Evolutionary conservation across 139 green algal genomes (phyloP).

Genomic region (Chlorella sp.): DNA sequence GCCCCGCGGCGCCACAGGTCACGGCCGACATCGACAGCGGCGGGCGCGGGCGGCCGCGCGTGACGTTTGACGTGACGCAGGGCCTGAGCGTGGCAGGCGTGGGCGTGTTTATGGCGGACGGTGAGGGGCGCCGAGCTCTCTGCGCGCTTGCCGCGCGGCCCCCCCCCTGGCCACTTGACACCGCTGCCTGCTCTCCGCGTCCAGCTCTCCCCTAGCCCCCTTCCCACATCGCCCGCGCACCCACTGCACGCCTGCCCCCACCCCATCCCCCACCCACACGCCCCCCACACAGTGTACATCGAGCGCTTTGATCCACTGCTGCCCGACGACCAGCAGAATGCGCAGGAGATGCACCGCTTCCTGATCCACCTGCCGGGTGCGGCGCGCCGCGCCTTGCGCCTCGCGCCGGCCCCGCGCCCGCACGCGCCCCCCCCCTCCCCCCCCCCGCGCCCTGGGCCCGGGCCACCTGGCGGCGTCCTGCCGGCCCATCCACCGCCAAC

Average conservation of each 20-base stretch:
- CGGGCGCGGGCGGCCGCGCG: slow-evolving; percentile 64
- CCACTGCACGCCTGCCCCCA: neutral
- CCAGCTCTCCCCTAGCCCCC: neutral
- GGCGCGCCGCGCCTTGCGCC: neutral
- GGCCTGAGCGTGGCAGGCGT: slow-evolving; percentile 48
- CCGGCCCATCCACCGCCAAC: neutral
- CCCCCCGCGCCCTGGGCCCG: neutral
- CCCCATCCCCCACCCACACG: too few species aligned
- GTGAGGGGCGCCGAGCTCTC: neutral
- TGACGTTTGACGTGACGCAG: slow-evolving; percentile 74
- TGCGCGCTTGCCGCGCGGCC: neutral
- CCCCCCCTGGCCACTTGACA: neutral
- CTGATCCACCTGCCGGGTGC: slow-evolving; percentile 39
- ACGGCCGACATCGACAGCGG: slow-evolving; percentile 60
- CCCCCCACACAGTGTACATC: slow-evolving; percentile 37
- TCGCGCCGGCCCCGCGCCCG: neutral
- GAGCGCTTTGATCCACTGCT: slow-evolving; percentile 16
- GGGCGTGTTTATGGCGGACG: slow-evolving; percentile 52
- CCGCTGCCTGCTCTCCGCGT: neutral
- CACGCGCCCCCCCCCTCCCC: neutral
- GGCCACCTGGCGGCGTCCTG: neutral
- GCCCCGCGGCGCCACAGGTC: slow-evolving; percentile 6
- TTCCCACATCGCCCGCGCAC: neutral
- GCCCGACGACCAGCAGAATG: neutral
- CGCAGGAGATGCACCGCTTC: slow-evolving; percentile 61